phyloP scores from a whole-genome alignment of 2,329 filamentous ascomycete genomes.

The Fusarium liriodendri region DNA sequence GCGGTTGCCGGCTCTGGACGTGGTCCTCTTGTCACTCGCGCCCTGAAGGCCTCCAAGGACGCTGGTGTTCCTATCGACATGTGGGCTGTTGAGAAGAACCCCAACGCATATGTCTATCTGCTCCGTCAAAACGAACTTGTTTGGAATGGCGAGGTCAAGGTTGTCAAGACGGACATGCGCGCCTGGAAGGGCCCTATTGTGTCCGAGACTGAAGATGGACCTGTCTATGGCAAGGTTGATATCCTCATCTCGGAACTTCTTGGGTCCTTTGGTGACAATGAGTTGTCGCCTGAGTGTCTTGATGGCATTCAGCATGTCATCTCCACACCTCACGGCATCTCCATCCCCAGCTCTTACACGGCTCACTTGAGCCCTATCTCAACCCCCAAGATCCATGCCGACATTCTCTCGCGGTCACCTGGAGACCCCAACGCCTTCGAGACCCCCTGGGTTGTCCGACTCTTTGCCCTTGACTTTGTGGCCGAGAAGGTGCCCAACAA shows the following conservation, averaged over 20 bases:
- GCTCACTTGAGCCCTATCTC: slow-evolving; percentile 94
- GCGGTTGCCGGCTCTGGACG: slow-evolving; percentile 94
- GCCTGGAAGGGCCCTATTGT: slow-evolving; percentile 87
- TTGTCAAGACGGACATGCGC: slow-evolving; percentile 97
- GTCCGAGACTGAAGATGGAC: slow-evolving; percentile 55
- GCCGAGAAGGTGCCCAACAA: slow-evolving; percentile 71
- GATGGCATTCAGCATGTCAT: slow-evolving; percentile 95
- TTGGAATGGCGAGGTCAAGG: slow-evolving; percentile 85
- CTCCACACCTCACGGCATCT: slow-evolving; percentile 83
- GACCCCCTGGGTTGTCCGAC: slow-evolving; percentile 93
- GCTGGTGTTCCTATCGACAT: slow-evolving; percentile 84
- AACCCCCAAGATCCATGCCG: slow-evolving; percentile 85
- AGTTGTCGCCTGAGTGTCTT: slow-evolving; percentile 94
- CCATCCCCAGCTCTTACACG: slow-evolving; percentile 92
- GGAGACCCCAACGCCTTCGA: slow-evolving; percentile 81
- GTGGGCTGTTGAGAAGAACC: slow-evolving; percentile 98
- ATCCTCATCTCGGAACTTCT: slow-evolving; percentile 95
- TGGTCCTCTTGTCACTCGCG: slow-evolving; percentile 90
- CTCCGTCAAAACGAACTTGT: slow-evolving; percentile 83
- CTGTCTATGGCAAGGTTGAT: slow-evolving; percentile 77
- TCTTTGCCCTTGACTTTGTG: slow-evolving; percentile 90
- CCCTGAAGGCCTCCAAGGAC: slow-evolving; percentile 80
- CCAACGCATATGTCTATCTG: slow-evolving; percentile 94
- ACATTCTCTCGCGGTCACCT: slow-evolving; percentile 73
- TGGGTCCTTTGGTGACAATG: slow-evolving; percentile 96